Evolutionary conservation across 495 filamentous ascomycete species (phyloP), one percentile per base, ranked within the genome.

Genomic region (Penicillium odoratum): DNA sequence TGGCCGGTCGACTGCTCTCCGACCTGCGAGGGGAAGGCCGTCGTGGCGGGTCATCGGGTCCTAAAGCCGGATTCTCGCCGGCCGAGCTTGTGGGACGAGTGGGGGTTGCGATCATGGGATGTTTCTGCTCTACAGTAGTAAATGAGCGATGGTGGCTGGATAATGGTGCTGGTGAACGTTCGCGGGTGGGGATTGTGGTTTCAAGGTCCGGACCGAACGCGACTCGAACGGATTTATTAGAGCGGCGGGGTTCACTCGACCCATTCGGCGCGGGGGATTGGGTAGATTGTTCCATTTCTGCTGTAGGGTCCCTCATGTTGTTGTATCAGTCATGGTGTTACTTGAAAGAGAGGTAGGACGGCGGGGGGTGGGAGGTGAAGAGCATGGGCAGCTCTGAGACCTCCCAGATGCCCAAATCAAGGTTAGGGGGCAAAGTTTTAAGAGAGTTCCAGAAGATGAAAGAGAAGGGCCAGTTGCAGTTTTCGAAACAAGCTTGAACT

Each of bases 1-100:
- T 75, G 7, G 83, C 82, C 52, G 67, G 85, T 81, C 49, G 81
- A 68, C 48, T 82, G 69, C 56, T 64, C 34, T 71, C 69, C 9
- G 73, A 69, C 13, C 67, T 62, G 13, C 71, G 69, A 54, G 69
- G 71, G 11, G 72, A 68, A 7, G 62, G 65, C 7, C 67, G 62
- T 30, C 66, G 68, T 5, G 66, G 57, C n/a, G 62, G 64, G 33
- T 56, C 51, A 30, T 73, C 68, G 21, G 53, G 13, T 21, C 53
- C 55, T 1, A 64, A 26, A 15, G 49, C 65, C 15, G 53, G 53
- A 55, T 69, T 69, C 34, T 75, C 73, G 21, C 71, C 73, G 0
- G 62, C 67, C 8, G 73, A 77, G 40, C 70, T 77, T 0, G 70
- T 74, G 15, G 73, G 70, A 29, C 73, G 67, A 26, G 54, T 62